Base-by-base conservation (phyloP, 108 stramenopile genomes). In the Discostella stelligeroides region DNA sequence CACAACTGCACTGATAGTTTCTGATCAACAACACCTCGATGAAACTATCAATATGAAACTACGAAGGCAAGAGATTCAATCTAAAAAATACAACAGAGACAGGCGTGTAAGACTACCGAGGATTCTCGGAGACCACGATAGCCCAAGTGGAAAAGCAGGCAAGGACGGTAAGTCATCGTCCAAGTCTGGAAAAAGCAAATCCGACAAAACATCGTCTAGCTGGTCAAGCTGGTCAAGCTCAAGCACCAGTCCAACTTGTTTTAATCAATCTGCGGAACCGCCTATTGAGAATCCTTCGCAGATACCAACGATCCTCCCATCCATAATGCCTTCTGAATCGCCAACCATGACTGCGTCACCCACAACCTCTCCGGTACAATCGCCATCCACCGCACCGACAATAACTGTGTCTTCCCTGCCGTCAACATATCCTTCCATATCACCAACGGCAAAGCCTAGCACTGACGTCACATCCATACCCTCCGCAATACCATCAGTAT, bases 301-400 rank as follows among this genome's bases (percentile, higher is more conserved):
- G 53, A 50, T 18, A n/a, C 70, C 40, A 1, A 71, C 59, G 0
- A 39, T 48, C 20, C 15, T 12, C 46, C 63, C 63, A 39, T 46
- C 72, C n/a, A 45, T 17, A n/a, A 34, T 23, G 30, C 63, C 56
- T 6, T 59, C 64, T 17, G 12, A 39, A 24, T 10, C 55, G 11
- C 72, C 64, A 41, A 20, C 55, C 30, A 38, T 37, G 18, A 40
- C 57, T 34, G 37, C 34, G 11, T 12, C 21, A 12, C 45, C 58
- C 24, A 48, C 57, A 18, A 7, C 7, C 6, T 29, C 29, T 0
- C 68, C 57, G 20, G 43, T 57, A 25, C 30, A 42, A 0, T 18
- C 40, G 18, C 60, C 60, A 12, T 72, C 70, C 34, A 45, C 28
- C 23, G 37, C 57, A 41, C 68, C 57, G 6, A 27, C 57, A 18